Evolutionary conservation across 2,329 filamentous ascomycete genomes (phyloP).

Genomic region (Aspergillus sp.): DNA sequence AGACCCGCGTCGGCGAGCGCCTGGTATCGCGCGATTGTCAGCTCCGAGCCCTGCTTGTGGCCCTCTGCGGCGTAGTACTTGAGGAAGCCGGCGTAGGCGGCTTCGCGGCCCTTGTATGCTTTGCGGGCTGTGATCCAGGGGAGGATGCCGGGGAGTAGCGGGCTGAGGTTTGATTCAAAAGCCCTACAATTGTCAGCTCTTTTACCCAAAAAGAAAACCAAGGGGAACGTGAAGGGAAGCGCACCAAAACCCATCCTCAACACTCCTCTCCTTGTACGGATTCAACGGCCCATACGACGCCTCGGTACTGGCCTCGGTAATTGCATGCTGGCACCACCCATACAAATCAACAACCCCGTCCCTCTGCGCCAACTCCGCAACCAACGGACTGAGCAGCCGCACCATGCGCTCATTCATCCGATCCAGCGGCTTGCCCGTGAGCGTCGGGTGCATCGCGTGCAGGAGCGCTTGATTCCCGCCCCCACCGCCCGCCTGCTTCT

Average conservation of each 20-base stretch:
- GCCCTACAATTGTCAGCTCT: slow-evolving; percentile 29
- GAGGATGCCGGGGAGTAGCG: slow-evolving; percentile 36
- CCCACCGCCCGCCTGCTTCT: slow-evolving; percentile 25
- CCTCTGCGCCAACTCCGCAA: slow-evolving; percentile 19
- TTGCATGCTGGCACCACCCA: slow-evolving; percentile 31
- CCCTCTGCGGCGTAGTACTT: slow-evolving; percentile 48
- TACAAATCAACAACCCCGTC: slow-evolving; percentile 28
- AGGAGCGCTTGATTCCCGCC: slow-evolving; percentile 24
- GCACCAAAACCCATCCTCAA: slow-evolving; percentile 18
- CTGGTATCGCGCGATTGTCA: slow-evolving; percentile 26
- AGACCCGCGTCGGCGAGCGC: slow-evolving; percentile 20
- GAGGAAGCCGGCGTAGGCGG: slow-evolving; percentile 40
- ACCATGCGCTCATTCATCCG: slow-evolving; percentile 34
- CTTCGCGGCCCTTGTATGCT: slow-evolving; percentile 42
- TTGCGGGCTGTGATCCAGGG: slow-evolving; percentile 45
- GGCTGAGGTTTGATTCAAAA: slow-evolving; percentile 43
- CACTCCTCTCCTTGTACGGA: slow-evolving; percentile 28
- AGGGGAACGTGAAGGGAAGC: background rate
- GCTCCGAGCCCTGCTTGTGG: slow-evolving; percentile 40
- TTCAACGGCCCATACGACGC: slow-evolving; percentile 35
- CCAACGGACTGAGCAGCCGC: slow-evolving; percentile 12
- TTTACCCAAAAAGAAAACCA: background rate
- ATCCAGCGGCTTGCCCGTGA: slow-evolving; percentile 30
- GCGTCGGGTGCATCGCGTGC: slow-evolving; percentile 31
- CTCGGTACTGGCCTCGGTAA: slow-evolving; percentile 35